Base-by-base conservation (phyloP, 2,329 filamentous ascomycete genomes). In the Chlorencoelia australis region DNA sequence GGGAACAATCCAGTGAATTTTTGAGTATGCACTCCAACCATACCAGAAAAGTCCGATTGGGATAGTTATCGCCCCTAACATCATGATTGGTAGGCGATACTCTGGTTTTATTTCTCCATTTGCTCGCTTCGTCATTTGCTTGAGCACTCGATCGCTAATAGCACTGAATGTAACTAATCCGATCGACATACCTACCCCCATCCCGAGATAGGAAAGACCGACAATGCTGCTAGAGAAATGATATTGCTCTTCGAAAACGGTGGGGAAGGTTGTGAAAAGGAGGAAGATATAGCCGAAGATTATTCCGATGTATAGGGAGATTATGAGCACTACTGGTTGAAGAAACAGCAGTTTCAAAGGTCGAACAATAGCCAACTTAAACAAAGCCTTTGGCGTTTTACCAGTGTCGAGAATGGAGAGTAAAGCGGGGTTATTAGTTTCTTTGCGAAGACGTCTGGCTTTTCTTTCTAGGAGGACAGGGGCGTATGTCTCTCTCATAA, bases 1-100 rank as follows among this genome's bases (percentile, higher is more conserved):
- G 2, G 72, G 69, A 0, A 63, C 68, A 14, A 73, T 65, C 71
- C 71, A 78, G 36, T 74, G 70, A 0, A 68, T 60, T 10, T 62
- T 47, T 14, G 68, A 66, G 30, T 77, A 58, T 0, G 67, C 66
- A 0, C 69, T 68, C 71, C 71, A 78, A 2, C 71, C 73, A 42
- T 75, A 77, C 50, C 67, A 64, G 51, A 79, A 78, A 24, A 79
- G 57, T 0, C n/a, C n/a, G 1, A 67, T 53, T 0, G 75, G 74
- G 2, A 79, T 64, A 7, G 73, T 36, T 2, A 71, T 29, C 2
- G 67, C 66, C 4, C 70, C 71, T n/a, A 66, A 54, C 4, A 67
- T 61, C 17, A 75, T 43, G 0, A 68, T 62, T 0, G 66, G 64
- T 0, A 78, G 48, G 8, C 51, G 39, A 27, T 43, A 53, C 15